Evolutionary conservation across 208 protist genomes (phyloP).

Genomic region (Acanthamoeba sp.): DNA sequence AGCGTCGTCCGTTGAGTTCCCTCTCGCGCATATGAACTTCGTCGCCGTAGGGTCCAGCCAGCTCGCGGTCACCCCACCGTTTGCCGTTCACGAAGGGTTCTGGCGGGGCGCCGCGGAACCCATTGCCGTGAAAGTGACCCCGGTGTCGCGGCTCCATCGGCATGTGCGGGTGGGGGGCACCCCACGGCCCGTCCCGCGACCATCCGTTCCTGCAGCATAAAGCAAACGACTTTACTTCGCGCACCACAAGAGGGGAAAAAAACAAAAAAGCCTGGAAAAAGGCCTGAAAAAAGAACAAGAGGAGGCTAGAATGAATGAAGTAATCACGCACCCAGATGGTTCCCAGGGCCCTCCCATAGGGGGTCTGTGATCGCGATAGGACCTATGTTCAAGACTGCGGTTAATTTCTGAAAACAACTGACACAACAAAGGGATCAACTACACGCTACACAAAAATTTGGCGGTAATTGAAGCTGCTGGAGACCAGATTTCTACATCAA

Average conservation of each 20-base stretch:
- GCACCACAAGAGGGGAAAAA: background rate
- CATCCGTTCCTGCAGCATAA: background rate
- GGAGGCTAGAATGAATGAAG: background rate
- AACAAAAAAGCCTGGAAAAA: background rate
- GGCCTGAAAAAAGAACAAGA: background rate
- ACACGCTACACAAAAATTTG: too few species aligned
- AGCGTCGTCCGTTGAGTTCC: background rate
- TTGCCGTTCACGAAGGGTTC: background rate
- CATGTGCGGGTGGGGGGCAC: background rate
- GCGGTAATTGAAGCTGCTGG: too few species aligned
- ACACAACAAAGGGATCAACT: too few species aligned
- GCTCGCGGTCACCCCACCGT: background rate
- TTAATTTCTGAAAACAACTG: background rate
- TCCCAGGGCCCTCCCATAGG: background rate
- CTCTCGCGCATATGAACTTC: background rate
- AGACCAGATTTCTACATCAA: background rate
- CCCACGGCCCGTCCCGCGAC: background rate
- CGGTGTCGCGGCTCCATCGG: background rate
- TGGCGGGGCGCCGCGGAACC: background rate
- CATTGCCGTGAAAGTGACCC: background rate
- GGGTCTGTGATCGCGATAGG: background rate
- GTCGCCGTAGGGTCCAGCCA: background rate
- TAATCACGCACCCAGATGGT: background rate
- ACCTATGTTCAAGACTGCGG: background rate
- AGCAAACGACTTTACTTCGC: background rate